Percentiles rank a stretch among this genome's conserved stretches.
phyloP scores from a whole-genome alignment of 257 asterid species.

The Cinchona pubescens region DNA sequence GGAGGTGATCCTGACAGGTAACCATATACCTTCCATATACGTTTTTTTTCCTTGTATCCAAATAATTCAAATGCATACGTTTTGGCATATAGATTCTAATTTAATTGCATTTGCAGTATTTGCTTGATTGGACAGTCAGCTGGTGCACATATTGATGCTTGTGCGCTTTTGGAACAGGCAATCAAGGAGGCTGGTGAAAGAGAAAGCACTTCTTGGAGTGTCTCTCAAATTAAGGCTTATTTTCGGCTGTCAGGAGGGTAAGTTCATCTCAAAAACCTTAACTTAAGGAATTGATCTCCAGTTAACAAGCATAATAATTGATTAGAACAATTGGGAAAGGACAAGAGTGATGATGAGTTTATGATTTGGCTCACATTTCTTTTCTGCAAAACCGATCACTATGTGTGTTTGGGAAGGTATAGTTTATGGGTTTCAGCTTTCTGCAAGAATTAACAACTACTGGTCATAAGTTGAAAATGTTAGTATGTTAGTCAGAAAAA shows the following conservation, averaged over 20 bases:
- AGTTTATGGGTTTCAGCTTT: background rate
- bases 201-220: slow-evolving; percentile 74
- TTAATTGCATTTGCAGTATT: slow-evolving; percentile 39
- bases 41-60: background rate
- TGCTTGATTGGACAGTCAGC: slow-evolving; percentile 98
- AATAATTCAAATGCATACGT: no score
- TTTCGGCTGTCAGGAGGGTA: slow-evolving; percentile 98
- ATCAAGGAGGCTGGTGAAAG: slow-evolving; percentile 74
- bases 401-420: background rate
- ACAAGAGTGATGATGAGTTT: no score
- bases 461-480: no score
- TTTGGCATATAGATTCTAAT: background rate
- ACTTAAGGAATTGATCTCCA: background rate
- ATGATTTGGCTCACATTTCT: no score
- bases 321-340: background rate
- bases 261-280: slow-evolving; percentile 22
- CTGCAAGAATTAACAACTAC: background rate
- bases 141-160: no score
- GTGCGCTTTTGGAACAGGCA: slow-evolving; percentile 83
- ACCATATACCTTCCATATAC: no score
- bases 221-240: slow-evolving; percentile 78
- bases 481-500: background rate
- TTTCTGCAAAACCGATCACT: no score
- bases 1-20: slow-evolving; percentile 99
- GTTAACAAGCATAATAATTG: no score